These are phyloP conservation scores for Trypanosoma platydactyli DNA, from an alignment of 208 protist genomes.

Conservation along the genomic window DNA sequence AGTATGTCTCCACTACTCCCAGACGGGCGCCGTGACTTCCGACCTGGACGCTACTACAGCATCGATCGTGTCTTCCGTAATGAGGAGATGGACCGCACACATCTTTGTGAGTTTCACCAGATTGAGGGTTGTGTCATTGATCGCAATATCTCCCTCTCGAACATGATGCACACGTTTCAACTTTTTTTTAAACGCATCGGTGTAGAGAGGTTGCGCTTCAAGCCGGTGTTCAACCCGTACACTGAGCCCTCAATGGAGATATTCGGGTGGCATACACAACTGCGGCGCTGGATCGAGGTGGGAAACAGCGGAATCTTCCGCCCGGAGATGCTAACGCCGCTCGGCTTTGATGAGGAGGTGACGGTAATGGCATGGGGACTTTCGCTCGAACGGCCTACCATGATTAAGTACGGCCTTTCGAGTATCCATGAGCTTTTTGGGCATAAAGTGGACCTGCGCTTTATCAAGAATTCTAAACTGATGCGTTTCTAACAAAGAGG, in stretches of 20 bases:
- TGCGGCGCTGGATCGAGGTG: conserved; percentile 98
- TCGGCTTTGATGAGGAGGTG: conserved; percentile 98
- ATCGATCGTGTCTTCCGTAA: conserved; percentile 99
- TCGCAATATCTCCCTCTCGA: conserved; percentile 95
- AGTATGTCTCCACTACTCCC: conserved; percentile 48
- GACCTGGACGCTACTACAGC: conserved; percentile 98
- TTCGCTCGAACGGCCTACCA: conserved; percentile 99
- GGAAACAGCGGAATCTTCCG: conserved; percentile 99
- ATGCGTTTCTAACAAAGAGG: conserved; percentile 71
- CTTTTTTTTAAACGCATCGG: conserved; percentile 98
- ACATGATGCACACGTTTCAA: conserved; percentile 98
- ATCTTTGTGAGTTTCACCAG: conserved; percentile 99
- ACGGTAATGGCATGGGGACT: conserved; percentile 99
- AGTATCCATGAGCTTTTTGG: conserved; percentile 99
- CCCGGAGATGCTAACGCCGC: conserved; percentile 98
- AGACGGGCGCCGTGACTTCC: conserved; percentile 85
- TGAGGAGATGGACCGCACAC: conserved; percentile 99
- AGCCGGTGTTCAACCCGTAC: conserved; percentile 99
- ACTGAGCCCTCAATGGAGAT: conserved; percentile 99
- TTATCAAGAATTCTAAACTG: conserved; percentile 85
- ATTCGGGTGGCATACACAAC: conserved; percentile 95
- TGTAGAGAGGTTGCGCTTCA: conserved; percentile 98
- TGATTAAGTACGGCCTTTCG: conserved; percentile 99
- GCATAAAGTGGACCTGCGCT: conserved; percentile 89
- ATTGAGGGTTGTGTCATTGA: conserved; percentile 99